Base-by-base conservation (phyloP, 805 yeast species). In the Hanseniaspora nectarophila region DNA sequence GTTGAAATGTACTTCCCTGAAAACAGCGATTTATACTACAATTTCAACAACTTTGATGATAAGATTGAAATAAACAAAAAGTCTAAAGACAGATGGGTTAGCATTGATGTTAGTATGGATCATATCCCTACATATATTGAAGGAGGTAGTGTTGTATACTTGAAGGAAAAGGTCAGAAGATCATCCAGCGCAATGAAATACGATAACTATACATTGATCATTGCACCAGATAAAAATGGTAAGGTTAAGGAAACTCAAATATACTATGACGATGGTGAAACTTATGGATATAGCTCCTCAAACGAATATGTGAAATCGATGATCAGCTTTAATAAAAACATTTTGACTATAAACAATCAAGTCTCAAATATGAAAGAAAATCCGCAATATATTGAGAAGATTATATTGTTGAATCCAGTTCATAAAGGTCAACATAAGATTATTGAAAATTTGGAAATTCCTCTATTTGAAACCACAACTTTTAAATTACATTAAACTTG, bases 201-300 rank as follows among this genome's bases (percentile, higher is more conserved):
- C 56, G 97, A 89, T 63, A 95, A 97, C 4, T 86, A 80, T 63
- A 83, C 94, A 0, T 60, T 89, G 34, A 72, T 81, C 2, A 67
- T 89, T 40, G 85, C 85, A 0, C 71, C 81, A 10, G 71, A 71
- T 53, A 57, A 61, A 2, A 58, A 67, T 2, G 81, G 80, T 0
- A 56, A 59, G 6, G 87, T 89, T 0, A 64, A 65, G 0, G 84
- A 85, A 1, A 70, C 70, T 5, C 64, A 67, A 16, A 63, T 89
- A 31, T 89, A 88, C 63, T 65, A 83, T 34, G 97, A 89, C 63
- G 97, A 89, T 65, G 95, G 95, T 15, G 84, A 81, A 58, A 72
- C 89, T 0, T 85, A 74, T 58, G 75, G 70, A 42, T 78, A 78
- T 61, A 55, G 63, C 51, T 54, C 63, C 31, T 57, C 67, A 1